Evolutionary conservation across 345 rosid genomes (phyloP), one percentile per base, ranked within the genome.

Genomic region (Trapa incisa): DNA sequence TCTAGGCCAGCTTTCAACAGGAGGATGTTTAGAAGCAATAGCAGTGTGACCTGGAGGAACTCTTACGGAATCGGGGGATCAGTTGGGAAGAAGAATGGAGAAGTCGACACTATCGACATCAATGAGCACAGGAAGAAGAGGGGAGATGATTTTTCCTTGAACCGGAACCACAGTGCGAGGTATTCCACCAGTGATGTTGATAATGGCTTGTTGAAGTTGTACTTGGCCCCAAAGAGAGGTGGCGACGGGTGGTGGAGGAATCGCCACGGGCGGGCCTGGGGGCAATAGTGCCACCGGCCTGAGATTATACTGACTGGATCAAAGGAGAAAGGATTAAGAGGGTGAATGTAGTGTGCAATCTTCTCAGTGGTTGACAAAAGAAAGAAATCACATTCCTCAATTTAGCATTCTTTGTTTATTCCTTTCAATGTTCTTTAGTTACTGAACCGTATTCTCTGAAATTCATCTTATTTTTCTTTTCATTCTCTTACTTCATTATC

Each of bases 1-100:
- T 58, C 64, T 0, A 78, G 83, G 68, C 83, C 74, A 43, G 92
- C 83, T 50, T 87, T 87, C 66, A 86, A 85, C 68, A 88, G 96
- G 0, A 95, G 81, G 86, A 63, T 91, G 62, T 63, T 82, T 70
- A 82, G 99, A 74, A 95, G 99, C 75, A 94, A 86, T 69, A 95
- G 96, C 84, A 95, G 97, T 69, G 90, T 89, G 63, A 94, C 96
- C 75, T 94, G 91, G 89, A 86, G 99, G 80, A 91, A 84, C 70
- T 83, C 96, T 0, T 73, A 76, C 17, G 75, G 71, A 73, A 73
- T 75, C n/a, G 89, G 82, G 15, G 89, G 85, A 47, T 57, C 87
- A 0, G 77, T 83, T 58, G 80, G 66, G 56, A 75, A 77, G 74
- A 79, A 64, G 75, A 65, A 65, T 47, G 67, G 67, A 5, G 42